Base-by-base conservation (phyloP, 2,329 filamentous ascomycete species). In the Diaporthe ilicicola region DNA sequence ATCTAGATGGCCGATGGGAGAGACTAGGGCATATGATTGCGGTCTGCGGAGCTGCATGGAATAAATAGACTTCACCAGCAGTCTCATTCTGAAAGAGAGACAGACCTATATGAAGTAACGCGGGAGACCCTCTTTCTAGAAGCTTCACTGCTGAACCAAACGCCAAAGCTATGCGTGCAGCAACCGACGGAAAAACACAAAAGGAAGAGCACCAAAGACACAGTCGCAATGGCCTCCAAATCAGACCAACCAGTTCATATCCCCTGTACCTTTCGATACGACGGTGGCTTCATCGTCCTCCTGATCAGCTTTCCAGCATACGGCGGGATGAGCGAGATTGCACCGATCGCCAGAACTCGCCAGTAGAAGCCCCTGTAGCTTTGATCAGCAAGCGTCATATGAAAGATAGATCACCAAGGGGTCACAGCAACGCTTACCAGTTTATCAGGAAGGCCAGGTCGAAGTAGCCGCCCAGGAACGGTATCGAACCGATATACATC, bases 231-330 rank as follows among this genome's bases (percentile, higher is more conserved):
- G 46, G 39, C 15, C 53, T 69, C 6, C 13, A 7, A 53, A 6
- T 17, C 53, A 51, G 42, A 19, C 24, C 46, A 32, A 29, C 10
- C 29, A 48, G 4, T 55, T 82, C 82, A 92, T 72, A 90, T 88
- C 54, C 88, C 91, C 82, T 92, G 92, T 59, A 99, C 95, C 85
- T 99, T 99, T 77, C 96, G 88, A 84, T 98, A 98, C 78, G 93
- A 97, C 24, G 95, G 95, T 73, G 96, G 96, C 82, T 93, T 95
- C 86, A 97, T 91, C 72, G 91, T 94, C 78, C 94, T 88, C 77
- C 93, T 88, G 74, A 98, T 92, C 72, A 97, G 81, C 84, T 98
- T 98, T 24, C 89, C 94, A 65, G 90, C 92, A 83, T 95, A 98
- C 2, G 95, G 93, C 22, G 96, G 96, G 59, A 97, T 88, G 70